Evolutionary conservation across 352 stramenopile species (phyloP).

Genomic region (Phytophthora sp.): DNA sequence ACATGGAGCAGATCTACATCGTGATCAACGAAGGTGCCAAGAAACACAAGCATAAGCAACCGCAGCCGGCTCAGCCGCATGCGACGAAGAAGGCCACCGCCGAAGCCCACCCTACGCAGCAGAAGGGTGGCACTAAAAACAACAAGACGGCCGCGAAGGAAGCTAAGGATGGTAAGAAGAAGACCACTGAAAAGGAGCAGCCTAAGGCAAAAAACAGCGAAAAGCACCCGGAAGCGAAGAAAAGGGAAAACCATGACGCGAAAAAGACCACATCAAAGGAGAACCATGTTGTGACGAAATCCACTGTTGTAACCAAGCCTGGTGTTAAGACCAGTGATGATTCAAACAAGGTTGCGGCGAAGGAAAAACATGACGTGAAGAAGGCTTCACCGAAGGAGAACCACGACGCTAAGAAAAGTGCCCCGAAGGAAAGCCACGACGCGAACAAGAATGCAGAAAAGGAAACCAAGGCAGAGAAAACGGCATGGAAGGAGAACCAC

Average conservation of each 20-base stretch:
- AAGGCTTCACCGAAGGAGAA: slow-evolving; percentile 1
- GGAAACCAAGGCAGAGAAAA: not conserved
- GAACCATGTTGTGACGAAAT: slow-evolving; percentile 6
- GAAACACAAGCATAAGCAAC: slow-evolving; percentile 22
- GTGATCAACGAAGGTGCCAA: slow-evolving; percentile 35
- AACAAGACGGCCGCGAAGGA: slow-evolving; percentile 14
- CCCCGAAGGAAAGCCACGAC: slow-evolving; percentile 11
- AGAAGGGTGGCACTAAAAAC: slow-evolving; percentile 4
- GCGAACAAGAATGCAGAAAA: not conserved
- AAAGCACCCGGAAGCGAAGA: slow-evolving; percentile 13
- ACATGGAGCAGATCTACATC: slow-evolving; percentile 86
- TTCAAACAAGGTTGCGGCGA: not conserved
- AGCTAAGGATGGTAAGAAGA: slow-evolving; percentile 16
- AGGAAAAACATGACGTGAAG: slow-evolving; percentile 1
- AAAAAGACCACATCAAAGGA: slow-evolving; percentile 13
- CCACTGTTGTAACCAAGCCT: too few relatives aligned
- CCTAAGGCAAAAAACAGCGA: slow-evolving; percentile 2
- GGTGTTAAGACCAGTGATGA: not conserved
- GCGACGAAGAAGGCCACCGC: slow-evolving; percentile 2
- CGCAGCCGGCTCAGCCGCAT: not conserved
- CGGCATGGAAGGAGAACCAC: slow-evolving; percentile 4
- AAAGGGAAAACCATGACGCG: not conserved
- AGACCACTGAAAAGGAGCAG: slow-evolving; percentile 10
- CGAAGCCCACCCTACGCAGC: not conserved
- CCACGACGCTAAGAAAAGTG: not conserved